Percentiles rank a stretch among this genome's conserved stretches.
These are phyloP conservation scores for Agaricales sp. DNA, from an alignment of 1,284 basidiomycete genomes.

Conservation along the genomic window DNA sequence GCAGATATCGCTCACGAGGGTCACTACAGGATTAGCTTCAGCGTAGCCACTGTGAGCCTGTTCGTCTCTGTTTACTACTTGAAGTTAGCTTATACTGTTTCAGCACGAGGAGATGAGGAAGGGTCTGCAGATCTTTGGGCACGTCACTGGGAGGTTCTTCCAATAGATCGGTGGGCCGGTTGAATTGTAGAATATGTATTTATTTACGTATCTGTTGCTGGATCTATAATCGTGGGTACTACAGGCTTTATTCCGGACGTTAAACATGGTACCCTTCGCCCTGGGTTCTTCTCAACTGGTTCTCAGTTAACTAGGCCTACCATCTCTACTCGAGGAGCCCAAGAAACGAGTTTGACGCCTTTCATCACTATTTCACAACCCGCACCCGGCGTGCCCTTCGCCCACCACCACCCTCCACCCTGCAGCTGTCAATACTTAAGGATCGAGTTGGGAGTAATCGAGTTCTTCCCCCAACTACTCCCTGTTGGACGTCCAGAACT, in stretches of 20 bases:
- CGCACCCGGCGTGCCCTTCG: constrained; percentile 6
- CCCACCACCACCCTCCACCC: constrained; percentile 4
- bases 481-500: no score
- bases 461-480: no score
- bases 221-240: neutral
- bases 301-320: constrained; percentile 2
- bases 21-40: constrained; percentile 58
- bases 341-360: no score
- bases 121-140: constrained; percentile 33
- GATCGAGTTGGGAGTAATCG: neutral
- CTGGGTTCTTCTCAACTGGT: neutral
- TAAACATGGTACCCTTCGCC: neutral
- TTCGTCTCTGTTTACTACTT: constrained; percentile 1
- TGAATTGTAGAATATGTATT: no score
- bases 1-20: constrained; percentile 27
- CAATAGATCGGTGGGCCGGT: constrained; percentile 5
- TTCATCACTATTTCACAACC: no score
- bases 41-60: constrained; percentile 37
- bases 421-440: neutral
- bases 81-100: constrained; percentile 3
- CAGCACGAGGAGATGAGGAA: constrained; percentile 33
- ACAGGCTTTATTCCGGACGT: constrained; percentile 20
- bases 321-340: no score
- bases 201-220: neutral
- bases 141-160: constrained; percentile 25